Evolutionary conservation across 2,329 filamentous ascomycete species (phyloP).

Genomic region (Herpotrichia juniperi): DNA sequence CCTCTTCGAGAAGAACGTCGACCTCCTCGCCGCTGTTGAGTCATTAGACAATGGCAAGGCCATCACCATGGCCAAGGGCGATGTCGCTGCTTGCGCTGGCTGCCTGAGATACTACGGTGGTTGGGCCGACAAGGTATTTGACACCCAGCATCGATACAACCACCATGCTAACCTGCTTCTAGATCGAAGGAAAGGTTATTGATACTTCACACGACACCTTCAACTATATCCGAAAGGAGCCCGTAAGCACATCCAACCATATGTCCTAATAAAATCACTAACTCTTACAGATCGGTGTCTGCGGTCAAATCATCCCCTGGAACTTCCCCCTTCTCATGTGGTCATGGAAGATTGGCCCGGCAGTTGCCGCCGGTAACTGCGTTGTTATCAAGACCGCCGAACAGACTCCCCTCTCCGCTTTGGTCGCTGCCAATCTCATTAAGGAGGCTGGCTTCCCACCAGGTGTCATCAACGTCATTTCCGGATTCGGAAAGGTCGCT

Average conservation of each 20-base stretch:
- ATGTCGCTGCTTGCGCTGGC: slow-evolving; percentile 70
- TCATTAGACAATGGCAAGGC: slow-evolving; percentile 89
- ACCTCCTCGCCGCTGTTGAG: slow-evolving; percentile 81
- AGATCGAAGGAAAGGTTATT: slow-evolving; percentile 82
- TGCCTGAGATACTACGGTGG: slow-evolving; percentile 87
- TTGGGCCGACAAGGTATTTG: slow-evolving; percentile 76
- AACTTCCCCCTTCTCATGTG: slow-evolving; percentile 85
- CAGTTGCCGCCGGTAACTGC: slow-evolving; percentile 74
- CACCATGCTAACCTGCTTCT: not conserved
- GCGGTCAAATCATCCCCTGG: slow-evolving; percentile 89
- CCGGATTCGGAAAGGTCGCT: slow-evolving; percentile 78
- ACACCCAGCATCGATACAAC: not conserved
- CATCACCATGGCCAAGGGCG: slow-evolving; percentile 75
- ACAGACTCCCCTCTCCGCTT: slow-evolving; percentile 74
- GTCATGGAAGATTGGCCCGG: slow-evolving; percentile 81
- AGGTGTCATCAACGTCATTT: slow-evolving; percentile 78
- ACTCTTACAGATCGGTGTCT: slow-evolving; percentile 68
- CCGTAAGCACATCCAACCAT: slow-evolving; percentile 52
- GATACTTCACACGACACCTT: slow-evolving; percentile 80
- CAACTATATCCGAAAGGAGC: slow-evolving; percentile 82
- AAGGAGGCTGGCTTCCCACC: slow-evolving; percentile 81
- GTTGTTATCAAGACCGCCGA: slow-evolving; percentile 77
- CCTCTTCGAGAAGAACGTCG: slow-evolving; percentile 76
- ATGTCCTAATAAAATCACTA: slow-evolving; percentile 10
- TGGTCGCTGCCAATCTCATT: slow-evolving; percentile 68